Base-by-base conservation (phyloP, 805 yeast species). In the Hanseniaspora occidentalis region DNA sequence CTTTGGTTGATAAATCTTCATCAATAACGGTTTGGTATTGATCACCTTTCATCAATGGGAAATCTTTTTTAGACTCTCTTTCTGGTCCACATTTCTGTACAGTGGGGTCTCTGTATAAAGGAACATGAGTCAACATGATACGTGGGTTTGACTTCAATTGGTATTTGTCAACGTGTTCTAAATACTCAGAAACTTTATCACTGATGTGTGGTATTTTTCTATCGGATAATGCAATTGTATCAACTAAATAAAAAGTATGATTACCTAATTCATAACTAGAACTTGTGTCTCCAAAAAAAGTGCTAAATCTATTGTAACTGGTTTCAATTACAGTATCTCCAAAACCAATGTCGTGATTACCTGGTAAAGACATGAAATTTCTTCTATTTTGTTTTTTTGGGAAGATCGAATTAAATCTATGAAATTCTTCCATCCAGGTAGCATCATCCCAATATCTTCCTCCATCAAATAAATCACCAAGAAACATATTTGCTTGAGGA, bases 341-440 rank as follows among this genome's bases (percentile, higher is more conserved):
- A 61, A 81, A 89, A 0, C 99, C 99, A 47, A 94, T 84, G 56
- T 92, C 99, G 57, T 92, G 99, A 55, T 92, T 92, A 1, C 98
- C 99, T 0, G 96, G 95, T 24, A 72, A 50, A n/a, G 68, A 62
- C 65, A 64, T 56, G 16, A 66, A 48, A 2, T 69, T 64, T 34
- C 56, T 54, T 38, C 72, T 63, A 40, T 66, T 60, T n/a, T 69
- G 62, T 42, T 67, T 31, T 44, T 65, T 62, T 6, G 81, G 79
- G 57, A 83, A 89, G 3, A 92, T 72, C 1, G 56, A 46, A 47
- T 74, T 69, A 58, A 82, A 92, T 39, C 98, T 64, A 17, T 57
- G 52, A 50, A 70, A 78, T 57, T 92, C 97, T 11, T 66, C 61
- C 41, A 73, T 60, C 94, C 95, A 85, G 18, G 68, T 64, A 25